Evolutionary conservation across 352 stramenopile species (phyloP).

Genomic region (Phytophthora megakarya): DNA sequence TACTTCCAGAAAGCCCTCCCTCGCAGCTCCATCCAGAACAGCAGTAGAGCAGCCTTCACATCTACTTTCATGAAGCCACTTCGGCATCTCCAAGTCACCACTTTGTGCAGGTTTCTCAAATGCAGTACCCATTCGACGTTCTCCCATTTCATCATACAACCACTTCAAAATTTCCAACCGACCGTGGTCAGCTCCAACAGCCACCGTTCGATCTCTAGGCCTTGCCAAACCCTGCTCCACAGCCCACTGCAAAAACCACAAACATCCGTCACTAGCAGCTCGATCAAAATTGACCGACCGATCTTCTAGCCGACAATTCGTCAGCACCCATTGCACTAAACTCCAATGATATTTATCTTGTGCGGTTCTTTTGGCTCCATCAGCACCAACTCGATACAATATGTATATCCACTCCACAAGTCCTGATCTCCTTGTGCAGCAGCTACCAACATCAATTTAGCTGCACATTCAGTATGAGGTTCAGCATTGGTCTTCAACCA

Average conservation of each 20-base stretch:
- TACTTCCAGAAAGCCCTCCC: conserved; percentile 25
- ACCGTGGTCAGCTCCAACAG: conserved; percentile 17
- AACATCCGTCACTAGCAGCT: conserved; percentile 11
- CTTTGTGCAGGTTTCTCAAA: conserved; percentile 21
- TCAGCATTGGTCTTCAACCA: conserved; percentile 16
- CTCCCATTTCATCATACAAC: conserved; percentile 14
- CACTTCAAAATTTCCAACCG: conserved; percentile 17
- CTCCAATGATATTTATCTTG: conserved; percentile 19
- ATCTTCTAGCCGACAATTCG: conserved; percentile 21
- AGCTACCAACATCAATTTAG: conserved; percentile 16
- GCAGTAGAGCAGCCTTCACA: conserved; percentile 20
- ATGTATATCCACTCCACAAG: conserved; percentile 15
- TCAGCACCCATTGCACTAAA: conserved; percentile 8
- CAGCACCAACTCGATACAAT: conserved; percentile 3
- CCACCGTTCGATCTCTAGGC: conserved; percentile 17
- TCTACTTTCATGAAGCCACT: conserved; percentile 25
- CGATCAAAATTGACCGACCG: conserved; percentile 19
- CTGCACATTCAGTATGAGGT: conserved; percentile 10
- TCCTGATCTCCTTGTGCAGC: conserved; percentile 13
- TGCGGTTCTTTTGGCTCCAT: conserved; percentile 11
- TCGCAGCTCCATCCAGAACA: conserved; percentile 28
- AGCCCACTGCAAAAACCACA: conserved; percentile 23
- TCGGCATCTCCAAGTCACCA: conserved; percentile 22
- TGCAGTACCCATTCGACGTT: conserved; percentile 2
- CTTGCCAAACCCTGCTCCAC: not conserved